phyloP scores from a whole-genome alignment of 2,329 filamentous ascomycete genomes.

The Cordyceps fumosorosea region DNA sequence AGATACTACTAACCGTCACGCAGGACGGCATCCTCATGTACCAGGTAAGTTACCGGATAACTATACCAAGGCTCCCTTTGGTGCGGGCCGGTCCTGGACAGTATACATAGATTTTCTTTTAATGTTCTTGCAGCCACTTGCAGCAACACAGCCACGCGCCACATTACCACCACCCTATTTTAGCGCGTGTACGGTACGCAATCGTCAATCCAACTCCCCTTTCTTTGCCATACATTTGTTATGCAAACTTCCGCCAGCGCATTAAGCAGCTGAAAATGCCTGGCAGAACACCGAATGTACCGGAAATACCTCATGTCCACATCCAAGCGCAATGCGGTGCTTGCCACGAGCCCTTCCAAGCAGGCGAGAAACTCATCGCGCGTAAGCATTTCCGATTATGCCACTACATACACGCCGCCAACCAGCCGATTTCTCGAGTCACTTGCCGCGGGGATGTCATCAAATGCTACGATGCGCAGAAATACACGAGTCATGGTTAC shows the following conservation, averaged over 20 bases:
- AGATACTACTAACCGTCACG: too few relatives aligned
- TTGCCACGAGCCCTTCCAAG: constrained; percentile 3
- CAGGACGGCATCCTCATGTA: too few relatives aligned
- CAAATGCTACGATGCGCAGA: neutral
- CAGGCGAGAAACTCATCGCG: neutral
- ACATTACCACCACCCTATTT: too few relatives aligned
- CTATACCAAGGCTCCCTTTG: too few relatives aligned
- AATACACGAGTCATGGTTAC: neutral
- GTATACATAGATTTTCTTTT: too few relatives aligned
- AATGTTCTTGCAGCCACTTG: too few relatives aligned
- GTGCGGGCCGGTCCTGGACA: too few relatives aligned
- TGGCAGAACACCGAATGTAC: neutral
- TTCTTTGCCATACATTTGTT: neutral
- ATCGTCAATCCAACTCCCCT: too few relatives aligned
- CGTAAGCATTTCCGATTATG: neutral
- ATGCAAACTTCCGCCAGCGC: neutral
- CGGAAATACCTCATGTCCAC: neutral
- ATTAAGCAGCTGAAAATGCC: neutral
- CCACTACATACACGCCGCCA: neutral
- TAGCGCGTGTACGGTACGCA: too few relatives aligned
- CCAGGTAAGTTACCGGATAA: too few relatives aligned
- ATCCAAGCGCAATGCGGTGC: constrained; percentile 4
- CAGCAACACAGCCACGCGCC: too few relatives aligned
- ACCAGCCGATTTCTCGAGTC: neutral
- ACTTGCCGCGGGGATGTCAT: neutral